Percentiles rank a stretch among this genome's conserved stretches.
phyloP scores from a whole-genome alignment of 2,329 filamentous ascomycete species.

The Teratosphaeria epicoccoides region DNA sequence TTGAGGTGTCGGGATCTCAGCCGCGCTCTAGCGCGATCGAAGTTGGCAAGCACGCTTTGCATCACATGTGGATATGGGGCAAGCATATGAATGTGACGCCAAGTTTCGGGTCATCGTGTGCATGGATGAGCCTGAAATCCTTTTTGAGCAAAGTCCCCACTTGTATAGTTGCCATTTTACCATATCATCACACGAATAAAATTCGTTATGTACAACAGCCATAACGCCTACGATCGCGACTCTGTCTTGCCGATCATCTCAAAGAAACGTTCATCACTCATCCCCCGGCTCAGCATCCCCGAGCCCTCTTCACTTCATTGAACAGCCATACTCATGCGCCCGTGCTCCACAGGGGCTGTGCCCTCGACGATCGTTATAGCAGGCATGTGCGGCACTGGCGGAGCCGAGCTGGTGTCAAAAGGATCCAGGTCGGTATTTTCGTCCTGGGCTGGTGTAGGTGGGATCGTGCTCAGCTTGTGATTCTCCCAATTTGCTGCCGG shows the following conservation, averaged over 20 bases:
- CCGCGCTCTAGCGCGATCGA: neutral
- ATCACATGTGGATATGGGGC: neutral
- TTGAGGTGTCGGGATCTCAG: neutral
- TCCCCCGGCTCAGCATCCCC: neutral
- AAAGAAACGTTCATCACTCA: neutral
- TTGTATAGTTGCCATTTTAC: no score
- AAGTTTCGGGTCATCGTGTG: no score
- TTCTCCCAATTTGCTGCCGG: slow-evolving; percentile 22
- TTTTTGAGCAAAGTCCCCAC: no score
- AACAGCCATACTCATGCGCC: slow-evolving; percentile 3
- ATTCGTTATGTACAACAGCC: neutral
- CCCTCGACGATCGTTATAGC: slow-evolving; percentile 6
- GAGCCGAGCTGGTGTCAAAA: slow-evolving; percentile 24
- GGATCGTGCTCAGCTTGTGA: slow-evolving; percentile 29
- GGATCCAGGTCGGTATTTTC: slow-evolving; percentile 24
- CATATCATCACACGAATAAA: no score
- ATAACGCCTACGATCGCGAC: neutral
- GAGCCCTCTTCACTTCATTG: neutral
- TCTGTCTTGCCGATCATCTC: neutral
- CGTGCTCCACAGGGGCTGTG: neutral
- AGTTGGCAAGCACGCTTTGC: neutral
- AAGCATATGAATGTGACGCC: no score
- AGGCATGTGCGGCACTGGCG: slow-evolving; percentile 15
- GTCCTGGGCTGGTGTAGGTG: slow-evolving; percentile 30
- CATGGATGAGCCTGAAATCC: no score